Evolutionary conservation across 768 basidiomycete species (phyloP), one percentile per base, ranked within the genome.

Genomic region (Candolleomyces aberdarensis): DNA sequence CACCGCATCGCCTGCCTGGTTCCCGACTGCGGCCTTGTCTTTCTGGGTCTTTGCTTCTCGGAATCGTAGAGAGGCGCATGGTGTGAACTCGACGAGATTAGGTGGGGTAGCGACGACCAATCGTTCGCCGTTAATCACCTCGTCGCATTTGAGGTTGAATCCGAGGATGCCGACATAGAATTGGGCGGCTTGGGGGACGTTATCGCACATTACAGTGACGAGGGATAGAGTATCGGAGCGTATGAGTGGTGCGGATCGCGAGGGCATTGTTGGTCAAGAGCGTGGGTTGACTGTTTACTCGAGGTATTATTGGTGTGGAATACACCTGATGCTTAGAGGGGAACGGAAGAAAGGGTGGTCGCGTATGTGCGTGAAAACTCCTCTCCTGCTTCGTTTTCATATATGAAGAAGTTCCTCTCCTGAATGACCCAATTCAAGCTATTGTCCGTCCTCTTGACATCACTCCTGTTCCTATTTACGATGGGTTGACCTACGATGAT

Each of bases 111-210:
- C 66, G 22, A 66, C 57, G 60, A 64, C 63, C 52, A 66, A 41
- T 19, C 66, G 63, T 53, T 66, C 63, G 46, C 63, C 63, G 51
- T 66, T 66, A 20, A 66, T 50, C 29, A 61, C 57, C 55, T 66
- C 63, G 61, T 66, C 63, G 62, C 66, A 66, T 59, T 51, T 63
- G 66, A 66, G 55, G 62, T 63, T 63, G 60, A 66, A 66, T 31
- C 63, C 66, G 44, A 66, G 64, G 14, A 63, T 59, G 46, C 66
- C 66, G 55, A 66, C 63, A 50, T 66, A 66, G 62, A 66, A 66
- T n/a, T 54, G 51, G 17, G 61, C 60, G 8, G 63, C 66, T 59
- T 64, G 63, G 8, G 66, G 52, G 41, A 66, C 64, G 40, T 9
- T 52, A 46, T 66, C 46, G 63, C 62, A 63, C 62, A 66, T 56